Evolutionary conservation across 2,329 filamentous ascomycete genomes (phyloP).

Genomic region (Trichoderma sp.): DNA sequence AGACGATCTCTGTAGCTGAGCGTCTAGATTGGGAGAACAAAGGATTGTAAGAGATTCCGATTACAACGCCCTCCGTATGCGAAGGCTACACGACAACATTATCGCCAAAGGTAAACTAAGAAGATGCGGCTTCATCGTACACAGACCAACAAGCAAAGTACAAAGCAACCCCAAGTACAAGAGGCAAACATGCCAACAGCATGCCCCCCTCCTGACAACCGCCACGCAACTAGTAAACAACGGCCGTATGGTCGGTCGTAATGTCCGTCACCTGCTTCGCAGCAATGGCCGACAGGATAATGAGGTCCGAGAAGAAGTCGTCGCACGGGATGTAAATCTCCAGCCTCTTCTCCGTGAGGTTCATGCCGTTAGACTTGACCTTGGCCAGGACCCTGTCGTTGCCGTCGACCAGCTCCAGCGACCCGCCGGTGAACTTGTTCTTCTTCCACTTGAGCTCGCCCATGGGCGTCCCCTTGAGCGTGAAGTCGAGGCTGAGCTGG

Average conservation of each 20-base stretch:
- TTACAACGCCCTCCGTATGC: too few species aligned
- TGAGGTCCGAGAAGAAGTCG: constrained; percentile 32
- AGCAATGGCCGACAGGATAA: constrained; percentile 30
- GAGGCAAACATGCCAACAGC: too few species aligned
- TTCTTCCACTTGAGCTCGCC: constrained; percentile 16
- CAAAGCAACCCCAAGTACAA: too few species aligned
- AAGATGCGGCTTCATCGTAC: too few species aligned
- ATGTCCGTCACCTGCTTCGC: constrained; percentile 7
- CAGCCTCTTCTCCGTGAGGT: constrained; percentile 31
- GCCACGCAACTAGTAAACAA: background rate
- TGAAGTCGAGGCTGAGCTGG: background rate
- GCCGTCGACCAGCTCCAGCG: constrained; percentile 1
- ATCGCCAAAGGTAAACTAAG: too few species aligned
- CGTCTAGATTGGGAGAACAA: too few species aligned
- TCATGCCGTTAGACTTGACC: constrained; percentile 28
- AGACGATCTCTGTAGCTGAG: too few species aligned
- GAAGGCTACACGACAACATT: too few species aligned
- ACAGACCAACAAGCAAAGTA: too few species aligned
- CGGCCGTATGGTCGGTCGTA: background rate
- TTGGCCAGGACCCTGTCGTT: constrained; percentile 12
- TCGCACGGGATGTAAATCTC: constrained; percentile 33
- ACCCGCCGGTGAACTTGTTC: background rate
- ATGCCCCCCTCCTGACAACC: too few species aligned
- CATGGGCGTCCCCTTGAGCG: constrained; percentile 7
- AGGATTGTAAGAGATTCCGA: too few species aligned